These are phyloP conservation scores for Aspergillus bertholletiae DNA, from an alignment of 495 filamentous ascomycete species.

Conservation along the genomic window DNA sequence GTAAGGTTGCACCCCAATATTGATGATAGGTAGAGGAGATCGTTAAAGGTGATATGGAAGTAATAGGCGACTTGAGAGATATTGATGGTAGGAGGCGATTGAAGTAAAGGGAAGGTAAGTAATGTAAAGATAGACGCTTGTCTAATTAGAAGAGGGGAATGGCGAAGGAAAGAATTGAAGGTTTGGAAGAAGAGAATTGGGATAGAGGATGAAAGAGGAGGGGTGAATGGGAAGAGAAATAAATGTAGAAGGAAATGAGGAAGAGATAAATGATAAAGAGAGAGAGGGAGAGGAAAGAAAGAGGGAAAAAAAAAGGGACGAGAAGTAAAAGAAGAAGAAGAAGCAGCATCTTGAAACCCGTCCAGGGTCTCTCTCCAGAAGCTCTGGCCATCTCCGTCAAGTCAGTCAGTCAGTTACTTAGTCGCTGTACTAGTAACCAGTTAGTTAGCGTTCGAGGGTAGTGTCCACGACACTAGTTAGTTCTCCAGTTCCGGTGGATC, in stretches of 20 bases:
- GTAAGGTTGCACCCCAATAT: neutral
- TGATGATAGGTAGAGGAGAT: neutral
- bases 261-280: neutral
- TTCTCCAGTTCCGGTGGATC: neutral
- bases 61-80: neutral
- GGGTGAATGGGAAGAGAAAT: neutral
- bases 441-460: constrained; percentile 2
- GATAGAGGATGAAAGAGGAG: constrained; percentile 5
- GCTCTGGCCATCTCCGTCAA: constrained; percentile 20
- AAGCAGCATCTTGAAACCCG: constrained; percentile 25
- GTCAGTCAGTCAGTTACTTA: neutral
- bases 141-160: neutral
- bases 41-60: neutral
- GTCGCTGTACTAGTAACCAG: constrained; percentile 2
- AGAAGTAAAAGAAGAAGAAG: constrained; percentile 4
- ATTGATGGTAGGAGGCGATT: neutral
- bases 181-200: constrained; percentile 2
- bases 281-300: neutral
- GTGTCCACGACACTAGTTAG: constrained; percentile 3
- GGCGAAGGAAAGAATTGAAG: constrained; percentile 3
- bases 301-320: neutral
- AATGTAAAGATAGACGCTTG: neutral
- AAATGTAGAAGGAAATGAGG: neutral
- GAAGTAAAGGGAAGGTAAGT: neutral
- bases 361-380: constrained; percentile 27